Base-by-base conservation (phyloP, 2,329 filamentous ascomycete species). In the Pseudogymnoascus sp. region DNA sequence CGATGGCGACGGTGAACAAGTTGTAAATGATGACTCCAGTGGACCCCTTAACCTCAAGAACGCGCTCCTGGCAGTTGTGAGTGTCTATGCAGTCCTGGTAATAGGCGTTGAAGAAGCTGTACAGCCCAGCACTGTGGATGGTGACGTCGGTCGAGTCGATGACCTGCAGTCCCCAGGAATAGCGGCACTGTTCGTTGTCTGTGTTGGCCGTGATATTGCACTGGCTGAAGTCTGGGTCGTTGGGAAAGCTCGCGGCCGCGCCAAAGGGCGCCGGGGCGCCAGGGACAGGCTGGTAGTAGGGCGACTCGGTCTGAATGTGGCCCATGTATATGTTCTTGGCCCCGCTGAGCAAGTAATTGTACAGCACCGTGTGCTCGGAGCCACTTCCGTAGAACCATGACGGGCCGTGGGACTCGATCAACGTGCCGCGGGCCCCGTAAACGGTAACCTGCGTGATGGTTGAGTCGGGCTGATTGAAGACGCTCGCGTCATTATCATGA, bases 331-430 rank as follows among this genome's bases (percentile, higher is more conserved):
- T 71, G 69, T 80, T 77, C 69, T 77, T 75, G 4, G 79, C 77
- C 37, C 75, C 74, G 8, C 76, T 73, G 18, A 71, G 71, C 6
- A 59, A 18, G 79, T 96, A 96, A 79, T 96, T 91, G 78, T 88
- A 90, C 37, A 86, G 76, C 18, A 84, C 80, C 64, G 72, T 83
- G 76, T 87, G 84, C 77, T 87, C 84, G n/a, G 82, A 80, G 14
- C 83, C 77, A 1, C 89, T 93, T 8, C 83, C 91, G 76, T 87
- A 91, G 68, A 93, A 76, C 91, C 91, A 95, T 60, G 87, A 84
- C 5, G 88, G 84, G 9, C 87, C 86, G 71, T 88, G 80, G 58
- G 80, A 76, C 77, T 96, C 90, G 68, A 96, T 40, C 41, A 75
- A 68, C 3, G 76, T 63, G 35, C 76, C 77, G 21, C 75, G 70